Conservation (phyloP, 2,329 filamentous ascomycete species). For the Dactylellina haptotyla region DNA sequence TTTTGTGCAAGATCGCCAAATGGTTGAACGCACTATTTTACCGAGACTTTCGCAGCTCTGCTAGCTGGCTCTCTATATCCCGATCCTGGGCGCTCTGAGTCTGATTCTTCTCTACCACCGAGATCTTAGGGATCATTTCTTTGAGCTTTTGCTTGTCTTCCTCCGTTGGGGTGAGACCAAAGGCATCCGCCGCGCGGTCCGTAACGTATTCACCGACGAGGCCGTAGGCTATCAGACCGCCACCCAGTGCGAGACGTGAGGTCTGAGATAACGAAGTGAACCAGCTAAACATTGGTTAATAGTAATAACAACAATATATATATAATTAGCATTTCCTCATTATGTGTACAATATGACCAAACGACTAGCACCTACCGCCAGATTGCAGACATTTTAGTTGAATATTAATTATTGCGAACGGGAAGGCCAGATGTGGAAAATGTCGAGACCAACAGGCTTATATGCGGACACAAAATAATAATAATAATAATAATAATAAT, state of each 20-base stretch:
- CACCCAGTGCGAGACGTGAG: slow-evolving; percentile 76
- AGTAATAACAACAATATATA: too few species aligned
- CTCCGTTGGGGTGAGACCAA: slow-evolving; percentile 77
- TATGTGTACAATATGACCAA: not conserved
- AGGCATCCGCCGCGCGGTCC: slow-evolving; percentile 76
- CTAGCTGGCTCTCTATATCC: slow-evolving; percentile 29
- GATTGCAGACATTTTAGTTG: slow-evolving; percentile 50
- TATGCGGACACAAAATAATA: too few species aligned
- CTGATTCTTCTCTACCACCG: slow-evolving; percentile 68
- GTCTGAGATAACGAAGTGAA: slow-evolving; percentile 78
- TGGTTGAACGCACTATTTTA: not conserved
- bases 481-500: too few species aligned
- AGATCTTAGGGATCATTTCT: slow-evolving; percentile 71
- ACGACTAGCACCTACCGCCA: slow-evolving; percentile 36
- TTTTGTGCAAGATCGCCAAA: not conserved
- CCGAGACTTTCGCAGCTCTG: slow-evolving; percentile 24
- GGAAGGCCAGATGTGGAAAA: not conserved
- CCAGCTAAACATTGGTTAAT: too few species aligned
- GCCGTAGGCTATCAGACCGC: slow-evolving; percentile 80
- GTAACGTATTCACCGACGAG: slow-evolving; percentile 76
- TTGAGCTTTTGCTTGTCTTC: slow-evolving; percentile 76
- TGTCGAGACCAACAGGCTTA: not conserved
- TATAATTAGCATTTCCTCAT: not conserved
- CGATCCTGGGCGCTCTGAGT: slow-evolving; percentile 15
- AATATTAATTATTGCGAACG: too few species aligned